phyloP scores from a whole-genome alignment of 352 stramenopile species.

The Aphanomyces stellatus region DNA sequence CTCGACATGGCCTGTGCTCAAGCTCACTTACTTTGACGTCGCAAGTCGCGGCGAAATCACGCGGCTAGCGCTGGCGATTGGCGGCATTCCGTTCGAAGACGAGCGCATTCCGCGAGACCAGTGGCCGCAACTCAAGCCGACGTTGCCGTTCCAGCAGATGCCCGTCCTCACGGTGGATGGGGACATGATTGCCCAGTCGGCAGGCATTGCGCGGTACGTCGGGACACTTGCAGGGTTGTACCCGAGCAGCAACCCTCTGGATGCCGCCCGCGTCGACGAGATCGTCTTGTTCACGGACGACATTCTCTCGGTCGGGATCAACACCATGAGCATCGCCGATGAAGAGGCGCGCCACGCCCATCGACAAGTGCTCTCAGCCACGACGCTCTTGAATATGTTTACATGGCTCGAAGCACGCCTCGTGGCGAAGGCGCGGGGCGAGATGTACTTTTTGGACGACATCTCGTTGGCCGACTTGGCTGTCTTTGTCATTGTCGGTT shows the following conservation, averaged over 20 bases:
- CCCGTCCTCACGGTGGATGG: constrained; percentile 38
- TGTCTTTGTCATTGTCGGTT: no score
- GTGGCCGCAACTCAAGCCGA: constrained; percentile 25
- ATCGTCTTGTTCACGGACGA: constrained; percentile 39
- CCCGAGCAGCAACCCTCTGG: constrained; percentile 24
- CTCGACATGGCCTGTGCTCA: no score
- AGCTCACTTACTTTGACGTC: constrained; percentile 46
- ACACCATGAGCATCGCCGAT: not conserved
- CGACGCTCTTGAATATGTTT: no score
- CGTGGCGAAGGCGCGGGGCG: no score
- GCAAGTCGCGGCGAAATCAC: constrained; percentile 40
- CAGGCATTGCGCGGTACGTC: constrained; percentile 50
- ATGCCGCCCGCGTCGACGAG: constrained; percentile 35
- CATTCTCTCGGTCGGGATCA: constrained; percentile 1
- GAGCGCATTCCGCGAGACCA: constrained; percentile 30
- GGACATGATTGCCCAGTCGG: constrained; percentile 32
- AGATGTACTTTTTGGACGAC: no score
- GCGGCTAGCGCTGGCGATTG: constrained; percentile 37
- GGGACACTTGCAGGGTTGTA: constrained; percentile 44
- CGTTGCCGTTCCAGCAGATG: constrained; percentile 36
- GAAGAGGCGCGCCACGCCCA: not conserved
- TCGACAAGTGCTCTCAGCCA: not conserved
- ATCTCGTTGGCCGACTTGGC: no score
- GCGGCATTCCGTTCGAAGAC: constrained; percentile 39
- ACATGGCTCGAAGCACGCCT: no score